Base-by-base conservation (phyloP, 2,329 filamentous ascomycete species). In the Xylaria sp. region DNA sequence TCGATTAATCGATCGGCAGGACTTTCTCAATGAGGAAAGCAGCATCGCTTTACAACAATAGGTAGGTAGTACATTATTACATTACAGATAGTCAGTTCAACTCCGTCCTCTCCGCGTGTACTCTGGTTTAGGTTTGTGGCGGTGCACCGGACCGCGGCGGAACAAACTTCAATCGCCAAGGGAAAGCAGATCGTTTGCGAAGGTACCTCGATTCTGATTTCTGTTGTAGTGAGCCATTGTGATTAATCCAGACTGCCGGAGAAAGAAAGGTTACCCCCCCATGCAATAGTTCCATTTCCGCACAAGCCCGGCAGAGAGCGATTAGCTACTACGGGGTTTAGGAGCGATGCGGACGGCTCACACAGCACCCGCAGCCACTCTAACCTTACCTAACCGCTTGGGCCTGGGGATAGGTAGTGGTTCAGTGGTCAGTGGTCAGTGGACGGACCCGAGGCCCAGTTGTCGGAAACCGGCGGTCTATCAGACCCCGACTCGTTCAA, bases 381-480 rank as follows among this genome's bases (percentile, higher is more conserved):
- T n/a, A n/a, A n/a, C 46, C 46, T 52, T 45, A 50, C 48, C 25
- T 52, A 25, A 20, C 41, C 18, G n/a, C n/a, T 32, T n/a, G 8
- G 9, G 41, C 9, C 36, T 15, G 10, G 13, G 36, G 10, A 3
- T 28, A 32, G 39, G 25, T 20, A 39, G 20, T n/a, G 15, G 41
- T n/a, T 20, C 4, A 28, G 25, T 61, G 48, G 46, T n/a, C n/a
- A n/a, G n/a, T n/a, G 15, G 41, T 20, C 4, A 28, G 25, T 61
- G 48, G 46, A 36, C 55, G 13, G 13, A 45, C 39, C 41, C 39
- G 50, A 36, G 52, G 7, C 30, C 59, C 30, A 28, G 43, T 60
- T 60, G 46, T 60, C 60, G 65, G 65, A 64, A 53, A 43, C 13
- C 60, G 65, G 65, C 65, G 65, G 60, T 46, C 36, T 60, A 45